phyloP scores from a whole-genome alignment of 1,284 basidiomycete genomes.

The Stereum hirsutum region DNA sequence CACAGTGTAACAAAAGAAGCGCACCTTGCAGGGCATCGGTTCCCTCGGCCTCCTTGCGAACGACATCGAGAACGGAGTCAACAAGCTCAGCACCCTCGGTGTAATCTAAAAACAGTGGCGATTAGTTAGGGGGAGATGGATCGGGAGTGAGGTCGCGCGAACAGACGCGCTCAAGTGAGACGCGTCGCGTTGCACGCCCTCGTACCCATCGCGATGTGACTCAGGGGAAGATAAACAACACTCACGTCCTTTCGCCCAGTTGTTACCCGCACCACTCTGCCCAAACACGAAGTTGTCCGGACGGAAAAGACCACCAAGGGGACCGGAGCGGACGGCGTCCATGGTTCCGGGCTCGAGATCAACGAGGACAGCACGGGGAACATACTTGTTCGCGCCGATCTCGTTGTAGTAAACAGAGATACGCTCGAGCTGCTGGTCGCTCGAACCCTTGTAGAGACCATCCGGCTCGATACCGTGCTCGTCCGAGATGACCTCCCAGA shows the following conservation, averaged over 20 bases:
- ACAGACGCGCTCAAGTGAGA: not conserved
- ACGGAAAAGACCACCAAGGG: conserved; percentile 82
- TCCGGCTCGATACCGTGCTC: conserved; percentile 94
- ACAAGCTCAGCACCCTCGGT: conserved; percentile 96
- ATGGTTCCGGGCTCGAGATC: conserved; percentile 97
- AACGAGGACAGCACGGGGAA: conserved; percentile 90
- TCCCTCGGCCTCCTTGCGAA: conserved; percentile 84
- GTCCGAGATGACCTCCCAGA: conserved; percentile 97
- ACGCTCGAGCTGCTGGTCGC: conserved; percentile 94
- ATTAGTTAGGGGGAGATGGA: not conserved
- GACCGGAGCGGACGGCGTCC: conserved; percentile 87
- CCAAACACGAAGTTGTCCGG: conserved; percentile 95
- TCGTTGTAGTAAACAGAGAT: conserved; percentile 97
- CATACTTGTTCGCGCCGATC: conserved; percentile 88
- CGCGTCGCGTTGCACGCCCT: not conserved
- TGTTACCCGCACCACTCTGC: conserved; percentile 90
- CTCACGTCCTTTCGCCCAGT: conserved; percentile 92
- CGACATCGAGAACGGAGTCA: conserved; percentile 85
- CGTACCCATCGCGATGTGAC: not conserved
- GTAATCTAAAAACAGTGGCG: conserved; percentile 47
- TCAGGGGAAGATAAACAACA: conserved; percentile 15
- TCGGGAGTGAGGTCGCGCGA: not conserved
- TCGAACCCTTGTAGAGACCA: conserved; percentile 89
- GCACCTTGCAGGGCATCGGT: conserved; percentile 88
- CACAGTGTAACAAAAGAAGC: conserved; percentile 13